These are phyloP conservation scores for Trichoderma sp. DNA, from an alignment of 2,329 filamentous ascomycete species.

Conservation along the genomic window DNA sequence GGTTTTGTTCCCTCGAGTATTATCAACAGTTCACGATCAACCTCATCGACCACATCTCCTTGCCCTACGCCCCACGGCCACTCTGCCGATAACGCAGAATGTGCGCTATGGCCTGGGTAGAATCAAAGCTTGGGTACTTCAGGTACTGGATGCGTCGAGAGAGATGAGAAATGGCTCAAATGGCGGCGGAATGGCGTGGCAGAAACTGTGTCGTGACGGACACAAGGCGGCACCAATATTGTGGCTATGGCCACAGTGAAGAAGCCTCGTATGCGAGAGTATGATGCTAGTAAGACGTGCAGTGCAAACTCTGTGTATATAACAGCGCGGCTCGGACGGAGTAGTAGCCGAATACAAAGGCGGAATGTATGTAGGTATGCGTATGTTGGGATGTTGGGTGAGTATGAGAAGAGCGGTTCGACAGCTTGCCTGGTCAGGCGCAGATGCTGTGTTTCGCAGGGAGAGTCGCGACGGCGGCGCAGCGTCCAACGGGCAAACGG, in stretches of 20 bases:
- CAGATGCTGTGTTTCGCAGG: background rate
- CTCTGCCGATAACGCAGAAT: slow-evolving; percentile 22
- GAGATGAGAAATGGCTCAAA: slow-evolving; percentile 23
- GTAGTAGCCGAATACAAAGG: background rate
- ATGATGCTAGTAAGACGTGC: background rate
- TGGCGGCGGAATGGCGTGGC: background rate
- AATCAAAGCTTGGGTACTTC: background rate
- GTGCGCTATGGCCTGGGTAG: background rate
- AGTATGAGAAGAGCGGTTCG: background rate
- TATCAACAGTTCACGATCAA: slow-evolving; percentile 37
- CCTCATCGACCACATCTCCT: slow-evolving; percentile 47
- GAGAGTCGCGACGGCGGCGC: background rate
- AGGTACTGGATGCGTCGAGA: slow-evolving; percentile 20
- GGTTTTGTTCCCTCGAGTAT: slow-evolving; percentile 33
- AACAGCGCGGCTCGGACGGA: background rate
- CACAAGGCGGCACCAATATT: slow-evolving; percentile 21
- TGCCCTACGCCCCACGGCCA: slow-evolving; percentile 33
- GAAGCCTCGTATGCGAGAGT: slow-evolving; percentile 8
- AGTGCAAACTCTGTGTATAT: background rate
- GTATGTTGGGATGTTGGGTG: background rate
- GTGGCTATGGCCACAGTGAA: slow-evolving; percentile 16
- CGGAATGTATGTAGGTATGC: background rate
- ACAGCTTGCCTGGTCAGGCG: background rate
- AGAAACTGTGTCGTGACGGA: slow-evolving; percentile 1
- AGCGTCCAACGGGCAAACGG: background rate